Base-by-base conservation (phyloP, 257 asterid genomes). In the Gardenia jasminoides region DNA sequence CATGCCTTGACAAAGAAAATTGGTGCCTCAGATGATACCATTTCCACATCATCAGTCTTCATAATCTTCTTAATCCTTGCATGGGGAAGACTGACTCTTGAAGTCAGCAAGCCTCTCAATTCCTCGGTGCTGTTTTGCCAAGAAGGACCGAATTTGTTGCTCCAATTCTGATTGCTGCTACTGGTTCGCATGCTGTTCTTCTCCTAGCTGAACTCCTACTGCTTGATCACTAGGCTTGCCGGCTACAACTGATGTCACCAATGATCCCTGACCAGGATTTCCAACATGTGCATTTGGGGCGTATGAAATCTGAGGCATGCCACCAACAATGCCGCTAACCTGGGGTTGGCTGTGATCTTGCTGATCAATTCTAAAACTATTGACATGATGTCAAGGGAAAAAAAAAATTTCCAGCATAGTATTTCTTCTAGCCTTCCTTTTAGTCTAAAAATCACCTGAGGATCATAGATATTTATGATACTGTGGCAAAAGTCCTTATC, bases 1-100 rank as follows among this genome's bases (percentile, higher is more conserved):
- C 87, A 80, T 0, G 87, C 87, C 78, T 76, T 76, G 15, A 82
- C 84, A 31, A 84, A 84, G 0, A 84, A 82, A 8, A 84, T 80
- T 8, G 87, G 87, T 3, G 87, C 84, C 74, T 84, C 87, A 13
- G 84, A 80, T 0, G 87, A 84, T 72, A 84, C 80, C 87, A 84
- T 84, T 54, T 80, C 67, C 0, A 80, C 87, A 61, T 84, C 87
- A 62, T 80, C 87, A 10, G 87, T 82, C 74, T 84, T 84, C 87
- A 84, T 84, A 56, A 84, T 84, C 80, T 78, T 84, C 84, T 84
- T 84, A 65, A 84, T 78, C 76, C 87, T 78, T 10, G 87, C 87
- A 16, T 80, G 62, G 20, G 87, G 87, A 74, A 84, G 87, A 75
- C 80, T 74, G 87, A 46, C 62, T 80, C 82, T 80, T 84, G 31